Evolutionary conservation across 225 moss, liverwort and hornwort genomes (phyloP), one percentile per base, ranked within the genome.

Genomic region (Straminergon stramineum): DNA sequence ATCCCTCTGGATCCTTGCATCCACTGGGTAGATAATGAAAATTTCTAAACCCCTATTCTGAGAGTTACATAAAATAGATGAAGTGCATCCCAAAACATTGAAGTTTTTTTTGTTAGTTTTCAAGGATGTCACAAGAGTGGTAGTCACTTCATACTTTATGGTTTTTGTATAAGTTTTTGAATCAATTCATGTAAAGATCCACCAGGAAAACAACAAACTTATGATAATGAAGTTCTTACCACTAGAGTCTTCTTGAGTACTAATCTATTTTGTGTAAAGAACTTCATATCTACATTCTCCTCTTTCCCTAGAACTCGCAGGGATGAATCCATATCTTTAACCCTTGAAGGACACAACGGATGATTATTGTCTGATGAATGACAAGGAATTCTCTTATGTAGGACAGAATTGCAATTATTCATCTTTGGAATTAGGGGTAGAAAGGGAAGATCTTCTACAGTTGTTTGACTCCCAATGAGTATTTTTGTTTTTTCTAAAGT

Each of bases 1-100:
- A 21, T 3, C 3, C 3, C 32, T 20, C 12, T 0, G 1, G 0
- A 32, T 75, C 1, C 0, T 35, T 5, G 8, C 5, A 8, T 77
- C 22, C 14, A 34, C 3, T 3, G 7, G 21, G 0, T 9, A 5
- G 9, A 55, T 77, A 22, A 15, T 55, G 23, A 77, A 35, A 15
- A 23, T 35, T 77, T 35, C 9, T 23, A 23, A 35, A 77, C 22
- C 2, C 21, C 32, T 52, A 22, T 2, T 34, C 1, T 22, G 0
- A 5, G 1, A 55, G 13, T 2, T 35, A 35, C 5, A 77, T 21
- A 2, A 77, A 21, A 52, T 0, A 32, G 1, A 7, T 51, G 51
- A 75, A 45, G 31, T 20, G 7, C 20, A 51, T 52, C 3, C 0
- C 3, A 3, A 21, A 52, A 34, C 8, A 1, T 21, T 52, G 21